Evolutionary conservation across 2,329 filamentous ascomycete species (phyloP), one percentile per base, ranked within the genome.

Genomic region (Penicillium sp.): DNA sequence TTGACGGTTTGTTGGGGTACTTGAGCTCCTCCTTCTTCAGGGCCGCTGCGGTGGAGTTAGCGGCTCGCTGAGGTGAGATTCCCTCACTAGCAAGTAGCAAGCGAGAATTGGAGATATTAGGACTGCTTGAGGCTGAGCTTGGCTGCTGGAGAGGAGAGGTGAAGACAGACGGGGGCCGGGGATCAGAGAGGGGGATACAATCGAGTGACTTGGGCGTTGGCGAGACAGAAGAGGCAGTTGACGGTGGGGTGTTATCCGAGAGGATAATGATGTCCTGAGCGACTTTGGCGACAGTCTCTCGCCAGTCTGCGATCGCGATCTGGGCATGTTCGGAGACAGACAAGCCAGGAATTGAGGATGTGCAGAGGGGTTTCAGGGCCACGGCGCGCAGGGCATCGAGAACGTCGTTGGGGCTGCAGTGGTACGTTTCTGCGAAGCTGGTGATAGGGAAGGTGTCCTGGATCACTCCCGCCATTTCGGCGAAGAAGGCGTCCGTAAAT

Each of bases 401-500:
- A 16, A 73, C 65, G 13, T 71, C 62, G 2, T 48, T 35, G 1
- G 58, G 14, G 6, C 35, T 58, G 45, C 72, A 75, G 7, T 52
- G 42, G 38, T 74, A 63, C 7, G 58, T 46, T 14, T 55, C 6
- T 4, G 73, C 71, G 56, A 75, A 73, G 1, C 46, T 37, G 4
- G 60, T 33, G 30, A 70, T 64, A 1, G 72, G 72, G 40, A 76
- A 76, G 14, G 30, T 48, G 4, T 54, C 16, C 2, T 49, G 19
- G 16, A 53, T 68, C 4, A 59, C 64, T 4, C 60, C 52, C 11
- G 66, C 70, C 58, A 75, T 63, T 46, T 69, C 65, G 3, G 46
- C 56, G 52, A 75, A 75, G 51, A 60, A 72, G 71, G 30, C 60
- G 19, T 16, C 55, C 53, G 63, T 67, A 42, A 69, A 30, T 40